Percentiles rank a stretch among this genome's conserved stretches.
These are phyloP conservation scores for Reticulascus tulasneorum DNA, from an alignment of 2,329 filamentous ascomycete species.

Conservation along the genomic window DNA sequence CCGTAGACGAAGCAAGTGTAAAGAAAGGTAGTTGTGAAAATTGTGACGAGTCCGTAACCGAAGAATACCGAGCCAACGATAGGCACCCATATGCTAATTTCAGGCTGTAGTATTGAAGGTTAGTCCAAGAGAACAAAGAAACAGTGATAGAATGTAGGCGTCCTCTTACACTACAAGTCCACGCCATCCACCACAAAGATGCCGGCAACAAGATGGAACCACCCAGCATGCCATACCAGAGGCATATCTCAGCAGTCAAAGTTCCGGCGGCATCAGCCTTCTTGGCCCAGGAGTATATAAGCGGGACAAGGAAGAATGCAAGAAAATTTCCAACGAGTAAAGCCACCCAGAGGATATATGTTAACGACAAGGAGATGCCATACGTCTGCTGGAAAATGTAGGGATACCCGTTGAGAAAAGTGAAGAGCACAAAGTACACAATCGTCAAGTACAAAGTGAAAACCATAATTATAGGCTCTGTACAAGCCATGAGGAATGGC, in stretches of 20 bases:
- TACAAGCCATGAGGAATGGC: slow-evolving; percentile 35
- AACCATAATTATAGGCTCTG: slow-evolving; percentile 34
- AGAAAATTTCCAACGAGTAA: slow-evolving; percentile 37
- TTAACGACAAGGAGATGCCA: slow-evolving; percentile 34
- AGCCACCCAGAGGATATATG: slow-evolving; percentile 39
- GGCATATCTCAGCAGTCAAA: slow-evolving; percentile 31
- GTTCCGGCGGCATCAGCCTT: slow-evolving; percentile 21
- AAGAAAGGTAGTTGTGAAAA: slow-evolving; percentile 31
- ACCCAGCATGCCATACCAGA: slow-evolving; percentile 40
- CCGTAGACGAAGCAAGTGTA: slow-evolving; percentile 32
- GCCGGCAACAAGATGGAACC: slow-evolving; percentile 36
- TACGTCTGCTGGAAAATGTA: slow-evolving; percentile 44
- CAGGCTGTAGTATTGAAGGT: too few species aligned
- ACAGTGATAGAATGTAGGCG: too few species aligned
- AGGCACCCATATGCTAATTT: slow-evolving; percentile 41
- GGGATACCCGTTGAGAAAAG: slow-evolving; percentile 47
- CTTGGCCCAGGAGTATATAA: slow-evolving; percentile 27
- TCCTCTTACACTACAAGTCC: slow-evolving; percentile 36
- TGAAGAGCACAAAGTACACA: slow-evolving; percentile 51
- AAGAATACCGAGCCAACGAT: slow-evolving; percentile 38
- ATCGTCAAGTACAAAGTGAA: slow-evolving; percentile 48
- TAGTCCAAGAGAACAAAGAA: too few species aligned
- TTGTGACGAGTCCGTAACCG: slow-evolving; percentile 41
- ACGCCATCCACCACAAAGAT: slow-evolving; percentile 47
- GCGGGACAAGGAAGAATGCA: slow-evolving; percentile 25